Evolutionary conservation across 148 eudicot species (phyloP), one percentile per base, ranked within the genome.

Genomic region (Rhododendron henanense): DNA sequence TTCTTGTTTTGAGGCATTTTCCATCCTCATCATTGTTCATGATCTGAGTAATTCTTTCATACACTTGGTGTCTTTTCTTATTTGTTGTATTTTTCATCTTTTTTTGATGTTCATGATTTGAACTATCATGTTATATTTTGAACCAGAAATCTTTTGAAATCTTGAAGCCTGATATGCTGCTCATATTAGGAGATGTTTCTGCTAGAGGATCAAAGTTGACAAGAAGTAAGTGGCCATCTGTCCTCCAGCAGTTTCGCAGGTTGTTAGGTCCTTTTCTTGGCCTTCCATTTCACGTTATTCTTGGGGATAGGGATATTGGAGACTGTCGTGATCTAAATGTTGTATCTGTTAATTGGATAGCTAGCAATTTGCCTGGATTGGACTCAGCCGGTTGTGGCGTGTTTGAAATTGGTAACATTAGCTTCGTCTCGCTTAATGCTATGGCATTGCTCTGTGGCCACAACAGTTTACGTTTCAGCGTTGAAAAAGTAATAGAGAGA

Each of bases 101-200:
- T 63, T 63, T 25, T n/a, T 25, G 33, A 74, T 37, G 39, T 84
- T 57, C 57, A 77, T 77, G 10, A 28, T 48, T 33, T 50, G 41
- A 76, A 25, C 86, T 33, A 81, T 85, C 45, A 23, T 65, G 53
- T 75, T 83, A 88, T 31, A 47, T 84, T 84, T 87, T 45, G 87
- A 87, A 89, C 85, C 90, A 89, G 90, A 89, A 89, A 89, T 89
- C 90, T 65, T 86, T 87, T 89, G 87, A 89, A 65, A 75, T 86
- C 82, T 87, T 89, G 88, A 89, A 86, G 90, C 88, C 90, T 82
- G 90, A 89, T 82, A 84, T 89, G 90, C 90, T 89, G 87, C 88
- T 89, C 78, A 88, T 89, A 53, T 67, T 89, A 81, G 90, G 90
- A 81, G 90, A 89, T 84, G 81, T 89, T 45, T 89, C 90, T 65